These are phyloP conservation scores for Fusarium nelsonii DNA, from an alignment of 2,329 filamentous ascomycete genomes.

Conservation along the genomic window DNA sequence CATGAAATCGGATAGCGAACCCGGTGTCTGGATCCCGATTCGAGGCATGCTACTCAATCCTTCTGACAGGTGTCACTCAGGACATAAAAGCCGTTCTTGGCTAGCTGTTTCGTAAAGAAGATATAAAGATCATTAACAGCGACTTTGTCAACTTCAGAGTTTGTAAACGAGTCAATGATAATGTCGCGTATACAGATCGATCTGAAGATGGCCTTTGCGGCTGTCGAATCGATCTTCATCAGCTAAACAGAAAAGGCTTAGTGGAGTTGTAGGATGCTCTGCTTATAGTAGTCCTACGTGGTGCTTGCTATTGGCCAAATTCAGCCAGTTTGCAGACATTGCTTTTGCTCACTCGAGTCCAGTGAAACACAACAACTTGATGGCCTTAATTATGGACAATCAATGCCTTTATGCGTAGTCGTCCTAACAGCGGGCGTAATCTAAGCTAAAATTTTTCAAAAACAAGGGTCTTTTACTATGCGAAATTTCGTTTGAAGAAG, in stretches of 20 bases:
- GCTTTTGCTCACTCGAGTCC: neutral
- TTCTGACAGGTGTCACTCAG: neutral
- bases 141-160: neutral
- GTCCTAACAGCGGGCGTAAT: too few species aligned
- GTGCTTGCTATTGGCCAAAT: neutral
- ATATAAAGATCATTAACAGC: neutral
- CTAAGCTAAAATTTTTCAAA: neutral
- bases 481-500: neutral
- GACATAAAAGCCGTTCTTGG: neutral
- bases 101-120: neutral
- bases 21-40: neutral
- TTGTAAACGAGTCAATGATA: neutral
- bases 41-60: neutral
- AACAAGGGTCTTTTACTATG: too few species aligned
- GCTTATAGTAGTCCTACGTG: too few species aligned
- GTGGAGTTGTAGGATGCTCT: too few species aligned
- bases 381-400: neutral
- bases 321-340: neutral
- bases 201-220: neutral
- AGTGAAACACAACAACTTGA: neutral
- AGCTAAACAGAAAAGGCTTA: neutral
- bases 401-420: neutral
- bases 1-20: neutral
- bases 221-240: neutral
- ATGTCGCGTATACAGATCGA: neutral